Base-by-base conservation (phyloP, 768 basidiomycete species). In the Tephrocybe sp. region DNA sequence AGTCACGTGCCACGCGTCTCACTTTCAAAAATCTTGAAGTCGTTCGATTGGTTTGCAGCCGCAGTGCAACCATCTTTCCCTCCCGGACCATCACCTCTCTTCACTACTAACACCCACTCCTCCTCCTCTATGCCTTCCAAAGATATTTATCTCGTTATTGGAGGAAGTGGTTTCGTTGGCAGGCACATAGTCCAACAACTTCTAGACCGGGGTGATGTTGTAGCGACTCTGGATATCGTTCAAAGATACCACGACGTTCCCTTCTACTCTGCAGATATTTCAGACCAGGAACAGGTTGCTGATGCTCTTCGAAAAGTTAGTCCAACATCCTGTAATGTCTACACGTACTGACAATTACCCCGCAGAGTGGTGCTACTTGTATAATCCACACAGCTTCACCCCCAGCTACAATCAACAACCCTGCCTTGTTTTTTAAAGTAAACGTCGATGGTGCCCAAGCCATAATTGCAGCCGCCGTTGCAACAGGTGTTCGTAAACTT, bases 341-440 rank as follows among this genome's bases (percentile, higher is more conserved):
- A 41, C 17, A 51, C 39, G 17, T 17, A 5, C 50, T 57, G 49
- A 56, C 46, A 35, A 34, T 35, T 41, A 22, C 47, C 49, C 49
- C 8, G 43, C 43, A 92, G 88, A 87, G 86, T 54, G 83, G 84
- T 34, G 79, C 92, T 22, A 94, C 92, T 0, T 91, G 89, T 61
- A 89, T 98, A 55, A 92, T 99, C 55, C 97, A 99, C 67, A 98
- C 95, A 9, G 97, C 95, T 14, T 95, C 94, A 6, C 82, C 82
- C 5, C 87, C 84, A 57, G 89, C 81, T 12, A 78, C 75, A 45
- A 57, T 80, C 45, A 80, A 81, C 49, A 76, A 89, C 57, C 74
- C 82, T 0, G 82, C 82, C 1, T 64, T 98, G 9, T 97, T 90
- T 72, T 85, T 82, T 70, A 92, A 89, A 64, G 96, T 99, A 60